These are phyloP conservation scores for Candida chauliodis DNA, from an alignment of 805 yeast genomes.

Conservation along the genomic window DNA sequence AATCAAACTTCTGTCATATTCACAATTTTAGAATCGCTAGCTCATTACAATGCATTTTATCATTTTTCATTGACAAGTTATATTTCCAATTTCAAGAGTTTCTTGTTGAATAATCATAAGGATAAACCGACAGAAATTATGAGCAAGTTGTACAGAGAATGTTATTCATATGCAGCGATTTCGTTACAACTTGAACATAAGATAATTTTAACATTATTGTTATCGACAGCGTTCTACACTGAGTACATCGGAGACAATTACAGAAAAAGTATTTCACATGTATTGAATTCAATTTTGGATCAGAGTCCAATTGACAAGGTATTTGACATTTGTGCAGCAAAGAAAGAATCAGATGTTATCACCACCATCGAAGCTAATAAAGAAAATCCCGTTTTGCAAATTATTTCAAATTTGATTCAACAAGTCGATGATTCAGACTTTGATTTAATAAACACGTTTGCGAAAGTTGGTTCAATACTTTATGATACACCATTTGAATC, in stretches of 20 bases:
- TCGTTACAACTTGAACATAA: conserved; percentile 46
- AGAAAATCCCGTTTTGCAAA: conserved; percentile 16
- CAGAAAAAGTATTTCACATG: conserved; percentile 11
- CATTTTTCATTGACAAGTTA: conserved; percentile 48
- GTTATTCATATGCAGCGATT: conserved; percentile 43
- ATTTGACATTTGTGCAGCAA: conserved; percentile 9
- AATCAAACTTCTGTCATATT: conserved; percentile 50
- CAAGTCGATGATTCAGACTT: conserved; percentile 5
- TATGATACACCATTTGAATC: conserved; percentile 21
- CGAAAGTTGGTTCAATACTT: conserved; percentile 5
- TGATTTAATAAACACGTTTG: conserved; percentile 6
- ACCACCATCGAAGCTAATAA: conserved; percentile 11
- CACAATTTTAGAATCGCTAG: conserved; percentile 36
- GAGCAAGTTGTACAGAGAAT: conserved; percentile 40
- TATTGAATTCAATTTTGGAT: conserved; percentile 8
- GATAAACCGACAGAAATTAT: conserved; percentile 25
- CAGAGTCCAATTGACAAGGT: neutral
- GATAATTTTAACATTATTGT: conserved; percentile 38
- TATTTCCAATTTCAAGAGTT: conserved; percentile 16
- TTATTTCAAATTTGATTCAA: conserved; percentile 13
- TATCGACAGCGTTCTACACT: conserved; percentile 26
- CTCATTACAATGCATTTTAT: conserved; percentile 39
- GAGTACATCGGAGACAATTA: conserved; percentile 23
- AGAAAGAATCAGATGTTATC: conserved; percentile 9
- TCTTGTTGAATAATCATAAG: conserved; percentile 16